Percentiles rank a stretch among this genome's conserved stretches.
phyloP scores from a whole-genome alignment of 768 basidiomycete species.

The Butyriboletus loyo region DNA sequence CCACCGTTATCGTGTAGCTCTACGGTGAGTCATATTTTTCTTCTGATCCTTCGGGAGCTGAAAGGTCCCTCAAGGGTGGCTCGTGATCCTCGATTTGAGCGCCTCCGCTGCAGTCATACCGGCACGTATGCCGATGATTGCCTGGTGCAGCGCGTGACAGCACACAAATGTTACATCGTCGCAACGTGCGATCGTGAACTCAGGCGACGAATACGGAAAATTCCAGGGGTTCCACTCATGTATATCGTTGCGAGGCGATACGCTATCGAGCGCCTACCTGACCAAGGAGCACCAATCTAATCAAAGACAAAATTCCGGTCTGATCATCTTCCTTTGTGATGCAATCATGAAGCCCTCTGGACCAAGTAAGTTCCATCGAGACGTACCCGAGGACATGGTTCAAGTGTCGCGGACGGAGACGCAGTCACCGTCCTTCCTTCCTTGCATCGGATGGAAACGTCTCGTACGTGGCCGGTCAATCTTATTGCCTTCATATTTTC shows the following conservation, averaged over 20 bases:
- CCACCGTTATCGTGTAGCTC: conserved; percentile 89
- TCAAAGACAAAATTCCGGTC: not conserved
- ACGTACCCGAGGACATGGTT: not conserved
- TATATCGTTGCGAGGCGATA: conserved; percentile 92
- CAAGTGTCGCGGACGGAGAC: not conserved
- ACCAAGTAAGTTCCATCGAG: not conserved
- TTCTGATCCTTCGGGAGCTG: not conserved
- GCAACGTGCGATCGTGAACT: conserved; percentile 98
- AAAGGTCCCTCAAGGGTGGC: conserved; percentile 67
- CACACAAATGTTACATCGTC: conserved; percentile 95
- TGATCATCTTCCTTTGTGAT: not conserved
- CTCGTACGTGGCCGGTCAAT: not conserved
- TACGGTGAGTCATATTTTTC: conserved; percentile 58
- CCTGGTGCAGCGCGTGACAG: conserved; percentile 90
- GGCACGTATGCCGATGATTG: conserved; percentile 99
- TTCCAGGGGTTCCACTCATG: conserved; percentile 94
- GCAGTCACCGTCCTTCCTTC: not conserved
- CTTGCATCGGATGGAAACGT: not conserved
- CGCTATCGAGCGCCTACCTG: conserved; percentile 92
- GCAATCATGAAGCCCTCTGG: not conserved
- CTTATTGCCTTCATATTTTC: not conserved
- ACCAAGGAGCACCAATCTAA: conserved; percentile 80
- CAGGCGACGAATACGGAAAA: conserved; percentile 85
- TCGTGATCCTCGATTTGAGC: conserved; percentile 95
- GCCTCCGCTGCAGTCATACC: conserved; percentile 84